Conservation (phyloP, 2,329 filamentous ascomycete genomes). For the Monascus ruber region DNA sequence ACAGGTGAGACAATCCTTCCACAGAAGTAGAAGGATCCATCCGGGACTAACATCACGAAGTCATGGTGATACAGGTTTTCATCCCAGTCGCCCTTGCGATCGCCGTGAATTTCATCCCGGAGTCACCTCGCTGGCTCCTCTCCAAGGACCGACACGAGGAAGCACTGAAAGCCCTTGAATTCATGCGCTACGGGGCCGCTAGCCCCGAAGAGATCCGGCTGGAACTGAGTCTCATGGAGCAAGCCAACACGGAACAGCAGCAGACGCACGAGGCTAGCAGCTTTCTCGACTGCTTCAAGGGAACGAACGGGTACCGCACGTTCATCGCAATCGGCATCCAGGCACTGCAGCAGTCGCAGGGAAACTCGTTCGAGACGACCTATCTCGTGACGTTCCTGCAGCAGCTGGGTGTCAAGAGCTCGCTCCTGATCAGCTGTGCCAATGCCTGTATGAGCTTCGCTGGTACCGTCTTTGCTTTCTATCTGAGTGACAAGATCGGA, state of each 20-base stretch:
- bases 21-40: no score
- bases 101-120: neutral
- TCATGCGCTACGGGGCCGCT: neutral
- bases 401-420: neutral
- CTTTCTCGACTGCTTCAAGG: constrained; percentile 4
- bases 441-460: neutral
- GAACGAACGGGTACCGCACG: constrained; percentile 2
- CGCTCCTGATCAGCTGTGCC: neutral
- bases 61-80: neutral
- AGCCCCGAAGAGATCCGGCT: neutral
- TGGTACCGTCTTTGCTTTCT: neutral
- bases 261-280: constrained; percentile 1
- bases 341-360: constrained; percentile 2
- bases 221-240: constrained; percentile 3
- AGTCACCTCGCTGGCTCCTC: neutral
- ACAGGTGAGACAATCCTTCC: no score
- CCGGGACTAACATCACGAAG: neutral
- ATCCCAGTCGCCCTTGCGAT: neutral
- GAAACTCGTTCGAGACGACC: neutral
- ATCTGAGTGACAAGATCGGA: neutral
- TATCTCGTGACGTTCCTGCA: neutral
- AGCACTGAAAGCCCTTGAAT: neutral
- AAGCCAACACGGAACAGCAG: constrained; percentile 1
- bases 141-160: neutral
- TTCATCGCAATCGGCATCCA: constrained; percentile 1